Evolutionary conservation across 176 grass and related monocot genomes (phyloP).

Genomic region (Canna indica): DNA sequence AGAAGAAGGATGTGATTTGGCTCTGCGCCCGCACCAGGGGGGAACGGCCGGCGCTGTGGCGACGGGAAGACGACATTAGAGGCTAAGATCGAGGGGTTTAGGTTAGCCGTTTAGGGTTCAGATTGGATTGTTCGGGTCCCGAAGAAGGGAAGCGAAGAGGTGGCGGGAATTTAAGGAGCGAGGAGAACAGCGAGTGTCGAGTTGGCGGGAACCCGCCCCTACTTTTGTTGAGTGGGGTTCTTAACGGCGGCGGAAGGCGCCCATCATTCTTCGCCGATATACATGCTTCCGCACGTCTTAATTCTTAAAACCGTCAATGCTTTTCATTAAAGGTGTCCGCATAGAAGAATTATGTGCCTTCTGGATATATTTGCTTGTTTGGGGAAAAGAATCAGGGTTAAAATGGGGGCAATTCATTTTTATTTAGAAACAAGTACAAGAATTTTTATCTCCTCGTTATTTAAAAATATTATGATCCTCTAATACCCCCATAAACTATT

Average conservation of each 20-base stretch:
- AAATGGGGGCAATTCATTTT: too few species aligned
- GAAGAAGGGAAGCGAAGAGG: background rate
- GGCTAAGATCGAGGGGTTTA: background rate
- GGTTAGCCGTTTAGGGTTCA: too few species aligned
- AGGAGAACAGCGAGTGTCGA: background rate
- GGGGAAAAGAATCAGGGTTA: too few species aligned
- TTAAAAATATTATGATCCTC: too few species aligned
- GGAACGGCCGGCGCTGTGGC: slow-evolving; percentile 78
- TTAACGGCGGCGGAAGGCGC: background rate
- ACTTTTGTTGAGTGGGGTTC: background rate
- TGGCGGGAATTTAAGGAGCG: background rate
- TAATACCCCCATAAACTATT: too few species aligned
- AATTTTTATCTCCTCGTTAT: too few species aligned
- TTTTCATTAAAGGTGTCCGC: too few species aligned
- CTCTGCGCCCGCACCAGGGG: slow-evolving; percentile 78
- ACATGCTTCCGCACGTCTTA: background rate
- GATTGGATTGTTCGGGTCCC: too few species aligned
- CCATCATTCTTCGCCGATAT: background rate
- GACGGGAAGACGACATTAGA: slow-evolving; percentile 35
- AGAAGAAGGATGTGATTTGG: slow-evolving; percentile 92
- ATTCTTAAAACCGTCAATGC: background rate
- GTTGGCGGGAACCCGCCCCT: slow-evolving; percentile 2
- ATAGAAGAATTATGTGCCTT: too few species aligned
- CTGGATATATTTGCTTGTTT: too few species aligned
- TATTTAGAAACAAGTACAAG: too few species aligned